Evolutionary conservation across 139 green algal genomes (phyloP).

Genomic region (Chlamydomonas schloesseri): DNA sequence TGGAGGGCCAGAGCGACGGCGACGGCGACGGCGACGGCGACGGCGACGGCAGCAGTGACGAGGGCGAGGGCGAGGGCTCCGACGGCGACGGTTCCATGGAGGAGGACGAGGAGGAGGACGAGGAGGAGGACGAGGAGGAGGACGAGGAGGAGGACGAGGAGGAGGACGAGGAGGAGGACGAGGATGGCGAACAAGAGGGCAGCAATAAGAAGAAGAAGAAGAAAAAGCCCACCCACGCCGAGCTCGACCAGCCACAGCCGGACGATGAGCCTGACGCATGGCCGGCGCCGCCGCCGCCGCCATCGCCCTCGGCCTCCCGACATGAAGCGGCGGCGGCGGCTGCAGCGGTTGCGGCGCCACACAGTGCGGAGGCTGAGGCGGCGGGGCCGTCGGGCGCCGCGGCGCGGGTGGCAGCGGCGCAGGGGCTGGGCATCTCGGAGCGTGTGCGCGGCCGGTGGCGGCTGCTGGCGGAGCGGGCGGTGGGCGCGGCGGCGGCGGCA

Average conservation of each 20-base stretch:
- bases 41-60: conserved; percentile 11
- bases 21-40: conserved; percentile 41
- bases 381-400: too few species aligned
- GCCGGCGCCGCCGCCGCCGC: not conserved
- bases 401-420: not conserved
- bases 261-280: not conserved
- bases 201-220: not conserved
- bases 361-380: too few species aligned
- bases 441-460: not conserved
- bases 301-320: not conserved
- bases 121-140: conserved; percentile 15
- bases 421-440: not conserved
- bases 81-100: too few species aligned
- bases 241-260: conserved; percentile 7
- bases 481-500: not conserved
- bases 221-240: too few species aligned
- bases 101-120: conserved; percentile 31
- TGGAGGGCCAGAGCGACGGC: conserved; percentile 26
- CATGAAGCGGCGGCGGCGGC: not conserved
- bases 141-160: conserved; percentile 30
- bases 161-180: conserved; percentile 42
- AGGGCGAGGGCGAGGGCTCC: conserved; percentile 35
- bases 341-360: not conserved
- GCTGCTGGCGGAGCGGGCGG: not conserved
- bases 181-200: conserved; percentile 24